These are phyloP conservation scores for Jackrogersella multiformis DNA, from an alignment of 495 filamentous ascomycete species.

Conservation along the genomic window DNA sequence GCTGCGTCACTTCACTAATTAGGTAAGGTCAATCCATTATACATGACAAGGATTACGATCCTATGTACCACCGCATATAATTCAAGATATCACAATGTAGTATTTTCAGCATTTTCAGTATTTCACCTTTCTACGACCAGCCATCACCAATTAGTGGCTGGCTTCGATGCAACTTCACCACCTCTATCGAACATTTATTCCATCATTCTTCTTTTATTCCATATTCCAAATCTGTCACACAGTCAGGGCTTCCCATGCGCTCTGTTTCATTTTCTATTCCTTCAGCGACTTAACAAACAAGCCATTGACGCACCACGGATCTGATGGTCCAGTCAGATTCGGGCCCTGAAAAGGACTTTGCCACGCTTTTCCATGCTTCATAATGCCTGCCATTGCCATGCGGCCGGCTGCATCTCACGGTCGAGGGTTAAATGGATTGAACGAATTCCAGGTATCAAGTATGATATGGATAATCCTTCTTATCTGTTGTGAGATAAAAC, in stretches of 20 bases:
- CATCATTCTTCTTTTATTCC: conserved; percentile 38
- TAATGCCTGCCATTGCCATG: conserved; percentile 31
- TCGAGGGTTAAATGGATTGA: conserved; percentile 8
- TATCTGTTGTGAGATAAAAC: conserved; percentile 5
- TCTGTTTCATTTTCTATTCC: conserved; percentile 37
- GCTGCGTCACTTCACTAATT: conserved; percentile 36
- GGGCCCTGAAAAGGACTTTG: conserved; percentile 23
- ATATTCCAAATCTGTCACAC: conserved; percentile 37
- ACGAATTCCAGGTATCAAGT: neutral
- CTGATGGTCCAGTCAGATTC: conserved; percentile 31
- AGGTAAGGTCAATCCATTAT: conserved; percentile 21
- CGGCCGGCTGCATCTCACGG: conserved; percentile 33
- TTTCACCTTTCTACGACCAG: conserved; percentile 8
- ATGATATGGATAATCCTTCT: conserved; percentile 5
- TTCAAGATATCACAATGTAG: conserved; percentile 15
- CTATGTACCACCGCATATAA: conserved; percentile 30
- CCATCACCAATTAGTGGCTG: conserved; percentile 10
- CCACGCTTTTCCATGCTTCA: conserved; percentile 23
- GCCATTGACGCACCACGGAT: conserved; percentile 34
- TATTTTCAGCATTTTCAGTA: no score
- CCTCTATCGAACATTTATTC: conserved; percentile 40
- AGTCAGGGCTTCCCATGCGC: conserved; percentile 30
- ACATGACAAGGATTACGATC: conserved; percentile 28
- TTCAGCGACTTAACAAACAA: conserved; percentile 23
- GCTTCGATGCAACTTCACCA: conserved; percentile 19